These are phyloP conservation scores for Coemansia aciculifera DNA, from an alignment of 192 early-diverging fungal genomes.

Conservation along the genomic window DNA sequence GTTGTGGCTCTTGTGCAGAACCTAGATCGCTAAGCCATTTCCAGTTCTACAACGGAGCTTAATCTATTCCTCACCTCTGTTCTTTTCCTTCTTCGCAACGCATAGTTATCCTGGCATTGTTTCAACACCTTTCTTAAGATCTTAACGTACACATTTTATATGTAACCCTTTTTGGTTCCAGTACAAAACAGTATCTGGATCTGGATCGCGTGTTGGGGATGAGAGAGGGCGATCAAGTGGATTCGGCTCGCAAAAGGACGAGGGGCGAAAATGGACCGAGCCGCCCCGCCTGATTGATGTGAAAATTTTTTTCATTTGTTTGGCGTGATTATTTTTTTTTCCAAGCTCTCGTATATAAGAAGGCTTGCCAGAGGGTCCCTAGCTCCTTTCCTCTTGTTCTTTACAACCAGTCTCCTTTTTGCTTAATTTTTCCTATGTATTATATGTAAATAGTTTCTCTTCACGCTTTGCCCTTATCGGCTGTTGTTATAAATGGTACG, in stretches of 20 bases:
- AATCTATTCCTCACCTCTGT: background rate
- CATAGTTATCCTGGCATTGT: background rate
- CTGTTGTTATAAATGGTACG: background rate
- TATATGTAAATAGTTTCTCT: background rate
- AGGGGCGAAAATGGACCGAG: background rate
- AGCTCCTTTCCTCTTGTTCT: slow-evolving; percentile 5
- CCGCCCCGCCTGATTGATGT: background rate
- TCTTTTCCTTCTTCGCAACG: background rate
- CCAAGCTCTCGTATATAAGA: background rate
- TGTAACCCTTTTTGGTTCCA: background rate
- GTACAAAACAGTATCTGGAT: background rate
- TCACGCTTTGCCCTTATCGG: background rate
- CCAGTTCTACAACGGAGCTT: background rate
- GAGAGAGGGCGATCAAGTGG: background rate
- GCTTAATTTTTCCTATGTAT: background rate
- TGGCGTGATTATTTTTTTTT: background rate
- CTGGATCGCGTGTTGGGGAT: background rate
- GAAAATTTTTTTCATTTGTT: slow-evolving; percentile 16
- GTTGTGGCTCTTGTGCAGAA: slow-evolving; percentile 37
- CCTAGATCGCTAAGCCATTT: slow-evolving; percentile 19
- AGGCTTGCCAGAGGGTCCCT: background rate
- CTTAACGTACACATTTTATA: background rate
- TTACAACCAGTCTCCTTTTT: background rate
- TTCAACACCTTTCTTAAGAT: background rate
- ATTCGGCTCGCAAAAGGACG: background rate